Percentiles rank a stretch among this genome's conserved stretches.
These are phyloP conservation scores for Penstemon newberryi DNA, from an alignment of 257 asterid species.

Conservation along the genomic window DNA sequence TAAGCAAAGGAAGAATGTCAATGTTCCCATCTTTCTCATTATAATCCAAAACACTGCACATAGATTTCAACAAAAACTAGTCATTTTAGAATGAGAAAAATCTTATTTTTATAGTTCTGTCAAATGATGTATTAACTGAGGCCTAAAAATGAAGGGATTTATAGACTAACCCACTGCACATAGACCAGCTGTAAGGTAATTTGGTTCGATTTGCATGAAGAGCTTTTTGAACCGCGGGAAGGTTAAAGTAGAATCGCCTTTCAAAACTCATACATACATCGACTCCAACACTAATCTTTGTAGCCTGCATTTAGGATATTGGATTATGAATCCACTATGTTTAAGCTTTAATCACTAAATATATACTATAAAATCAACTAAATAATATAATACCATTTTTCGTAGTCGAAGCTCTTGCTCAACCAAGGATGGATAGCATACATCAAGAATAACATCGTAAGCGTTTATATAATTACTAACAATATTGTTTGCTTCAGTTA, in stretches of 20 bases:
- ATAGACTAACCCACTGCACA: conserved; percentile 72
- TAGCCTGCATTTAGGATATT: conserved; percentile 56
- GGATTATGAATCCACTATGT: not conserved
- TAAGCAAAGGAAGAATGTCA: conserved; percentile 73
- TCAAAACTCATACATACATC: conserved; percentile 91
- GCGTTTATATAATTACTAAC: conserved; percentile 72
- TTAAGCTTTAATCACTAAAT: not conserved
- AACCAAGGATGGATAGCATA: conserved; percentile 91
- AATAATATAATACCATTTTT: conserved; percentile 56
- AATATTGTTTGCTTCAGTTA: conserved; percentile 57
- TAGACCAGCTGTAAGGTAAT: conserved; percentile 73
- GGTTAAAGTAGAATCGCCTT: conserved; percentile 81
- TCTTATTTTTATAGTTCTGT: not conserved
- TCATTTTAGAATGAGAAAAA: not conserved
- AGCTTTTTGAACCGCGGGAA: conserved; percentile 92
- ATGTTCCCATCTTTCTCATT: conserved; percentile 59
- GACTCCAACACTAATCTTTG: conserved; percentile 76
- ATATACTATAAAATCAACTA: not conserved
- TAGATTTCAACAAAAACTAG: conserved; percentile 7
- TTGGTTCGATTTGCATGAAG: conserved; percentile 92
- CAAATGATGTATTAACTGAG: not conserved
- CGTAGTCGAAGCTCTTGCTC: conserved; percentile 82
- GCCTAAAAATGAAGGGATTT: not conserved
- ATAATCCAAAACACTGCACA: conserved; percentile 56
- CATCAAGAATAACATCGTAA: conserved; percentile 91